Conservation (phyloP, 108 stramenopile species). For the Thalassiosira profunda region DNA sequence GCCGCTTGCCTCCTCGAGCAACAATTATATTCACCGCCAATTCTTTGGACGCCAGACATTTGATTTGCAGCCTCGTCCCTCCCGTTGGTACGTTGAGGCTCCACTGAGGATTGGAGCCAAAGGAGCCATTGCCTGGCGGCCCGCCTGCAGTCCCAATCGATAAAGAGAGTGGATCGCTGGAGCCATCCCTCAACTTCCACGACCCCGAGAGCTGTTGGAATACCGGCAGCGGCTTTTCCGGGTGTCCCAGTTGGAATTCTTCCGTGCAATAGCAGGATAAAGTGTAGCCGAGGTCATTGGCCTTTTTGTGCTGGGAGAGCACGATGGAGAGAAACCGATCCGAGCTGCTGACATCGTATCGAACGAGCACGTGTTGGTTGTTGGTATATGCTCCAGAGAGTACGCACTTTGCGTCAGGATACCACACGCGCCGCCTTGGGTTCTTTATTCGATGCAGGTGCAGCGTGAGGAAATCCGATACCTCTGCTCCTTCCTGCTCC, state of each 20-base stretch:
- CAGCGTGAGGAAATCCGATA: slow-evolving; percentile 66
- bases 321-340: slow-evolving; percentile 73
- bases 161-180: slow-evolving; percentile 18
- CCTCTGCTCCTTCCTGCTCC: slow-evolving; percentile 77
- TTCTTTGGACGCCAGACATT: slow-evolving; percentile 50
- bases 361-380: slow-evolving; percentile 77
- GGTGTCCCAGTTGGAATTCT: slow-evolving; percentile 53
- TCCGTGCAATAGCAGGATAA: slow-evolving; percentile 77
- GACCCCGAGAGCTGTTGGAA: slow-evolving; percentile 10
- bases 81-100: slow-evolving; percentile 19
- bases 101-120: slow-evolving; percentile 70
- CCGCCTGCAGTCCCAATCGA: slow-evolving; percentile 55
- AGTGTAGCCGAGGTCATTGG: slow-evolving; percentile 68
- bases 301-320: slow-evolving; percentile 76
- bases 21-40: slow-evolving; percentile 69
- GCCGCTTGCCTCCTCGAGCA: slow-evolving; percentile 10
- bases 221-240: slow-evolving; percentile 43
- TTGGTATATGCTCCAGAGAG: slow-evolving; percentile 75
- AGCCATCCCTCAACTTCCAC: slow-evolving; percentile 23
- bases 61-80: slow-evolving; percentile 50
- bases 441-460: slow-evolving; percentile 61
- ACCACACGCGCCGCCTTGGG: slow-evolving; percentile 59
- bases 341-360: slow-evolving; percentile 60
- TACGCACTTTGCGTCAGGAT: slow-evolving; percentile 56
- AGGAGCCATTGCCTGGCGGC: slow-evolving; percentile 47